Evolutionary conservation across 441 rosid genomes (phyloP).

Genomic region (Adansonia grandidieri): DNA sequence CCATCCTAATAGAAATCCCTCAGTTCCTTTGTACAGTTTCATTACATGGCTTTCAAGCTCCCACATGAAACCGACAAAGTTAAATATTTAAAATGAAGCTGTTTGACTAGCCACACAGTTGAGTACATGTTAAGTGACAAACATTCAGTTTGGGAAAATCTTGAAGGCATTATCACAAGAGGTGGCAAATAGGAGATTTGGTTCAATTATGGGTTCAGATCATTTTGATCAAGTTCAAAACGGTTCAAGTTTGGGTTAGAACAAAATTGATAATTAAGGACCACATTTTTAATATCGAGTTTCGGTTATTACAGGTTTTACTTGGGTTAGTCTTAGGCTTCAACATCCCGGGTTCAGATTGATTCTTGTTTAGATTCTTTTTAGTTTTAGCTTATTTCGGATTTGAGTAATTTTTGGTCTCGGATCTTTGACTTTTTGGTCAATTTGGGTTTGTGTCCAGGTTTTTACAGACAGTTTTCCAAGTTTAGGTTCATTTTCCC

Average conservation of each 20-base stretch:
- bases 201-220: background rate
- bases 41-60: background rate
- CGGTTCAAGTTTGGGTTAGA: background rate
- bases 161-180: background rate
- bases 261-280: background rate
- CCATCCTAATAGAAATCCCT: background rate
- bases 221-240: background rate
- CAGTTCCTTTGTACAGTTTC: background rate
- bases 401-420: background rate
- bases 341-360: background rate
- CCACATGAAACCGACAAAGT: background rate
- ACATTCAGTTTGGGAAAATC: background rate
- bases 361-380: background rate
- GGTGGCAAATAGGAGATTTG: background rate
- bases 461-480: background rate
- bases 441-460: background rate
- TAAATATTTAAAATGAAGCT: background rate
- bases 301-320: background rate
- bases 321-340: background rate
- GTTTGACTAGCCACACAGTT: background rate
- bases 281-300: background rate
- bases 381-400: background rate
- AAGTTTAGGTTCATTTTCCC: slow-evolving; percentile 1
- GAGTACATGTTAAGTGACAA: background rate
- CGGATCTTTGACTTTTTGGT: background rate